phyloP scores from a whole-genome alignment of 148 eudicot species.

The Vaccinium macrocarpon region DNA sequence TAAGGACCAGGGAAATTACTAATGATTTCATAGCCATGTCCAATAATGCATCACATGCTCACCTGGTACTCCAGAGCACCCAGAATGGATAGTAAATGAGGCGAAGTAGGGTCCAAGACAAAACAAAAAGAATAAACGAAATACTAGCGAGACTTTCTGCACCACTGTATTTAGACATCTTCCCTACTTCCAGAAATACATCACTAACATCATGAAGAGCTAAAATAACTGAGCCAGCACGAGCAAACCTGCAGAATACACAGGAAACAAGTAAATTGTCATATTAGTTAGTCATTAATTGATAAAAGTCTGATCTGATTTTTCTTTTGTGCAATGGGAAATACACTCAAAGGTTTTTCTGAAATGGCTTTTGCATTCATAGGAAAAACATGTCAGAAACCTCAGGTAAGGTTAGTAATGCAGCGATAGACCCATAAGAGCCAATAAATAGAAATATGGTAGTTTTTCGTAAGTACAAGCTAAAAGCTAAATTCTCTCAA shows the following conservation, averaged over 20 bases:
- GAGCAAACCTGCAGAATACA: conserved; percentile 64
- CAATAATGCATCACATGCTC: conserved; percentile 15
- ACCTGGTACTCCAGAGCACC: conserved; percentile 98
- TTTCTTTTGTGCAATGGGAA: neutral
- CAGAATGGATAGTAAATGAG: conserved; percentile 86
- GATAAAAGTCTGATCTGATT: neutral
- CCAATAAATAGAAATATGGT: neutral
- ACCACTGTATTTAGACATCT: conserved; percentile 94
- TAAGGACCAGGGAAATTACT: neutral
- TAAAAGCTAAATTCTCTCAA: neutral
- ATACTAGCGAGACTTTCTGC: conserved; percentile 77
- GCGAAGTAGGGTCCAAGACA: conserved; percentile 85
- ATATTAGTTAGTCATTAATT: neutral
- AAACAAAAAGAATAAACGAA: conserved; percentile 69
- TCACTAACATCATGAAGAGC: conserved; percentile 98
- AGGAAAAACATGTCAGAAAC: neutral
- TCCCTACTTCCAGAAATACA: conserved; percentile 88
- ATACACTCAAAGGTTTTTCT: neutral
- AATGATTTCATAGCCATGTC: neutral
- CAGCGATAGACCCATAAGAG: neutral
- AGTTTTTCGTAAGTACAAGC: neutral
- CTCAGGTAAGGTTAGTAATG: neutral
- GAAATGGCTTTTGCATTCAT: neutral
- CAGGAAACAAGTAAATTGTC: conserved; percentile 1
- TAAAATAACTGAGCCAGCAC: conserved; percentile 81